Evolutionary conservation across 495 filamentous ascomycete species (phyloP).

Genomic region (Penicillium fimorum): DNA sequence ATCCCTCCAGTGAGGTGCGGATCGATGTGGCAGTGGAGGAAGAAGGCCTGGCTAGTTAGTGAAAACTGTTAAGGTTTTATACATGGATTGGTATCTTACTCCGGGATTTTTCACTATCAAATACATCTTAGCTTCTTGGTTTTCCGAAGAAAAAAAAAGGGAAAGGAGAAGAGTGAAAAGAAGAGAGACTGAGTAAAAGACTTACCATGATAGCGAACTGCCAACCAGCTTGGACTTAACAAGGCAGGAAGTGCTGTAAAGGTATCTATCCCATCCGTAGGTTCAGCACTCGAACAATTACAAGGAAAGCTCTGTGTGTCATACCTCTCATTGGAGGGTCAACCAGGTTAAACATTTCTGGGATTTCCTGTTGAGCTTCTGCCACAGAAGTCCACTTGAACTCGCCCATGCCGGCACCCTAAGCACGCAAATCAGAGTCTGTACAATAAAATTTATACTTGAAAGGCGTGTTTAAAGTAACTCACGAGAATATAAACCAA

Average conservation of each 20-base stretch:
- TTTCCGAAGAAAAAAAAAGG: too few species aligned
- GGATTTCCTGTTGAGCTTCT: constrained; percentile 37
- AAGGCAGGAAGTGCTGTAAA: constrained; percentile 2
- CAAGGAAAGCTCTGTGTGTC: not conserved
- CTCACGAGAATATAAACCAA: constrained; percentile 40
- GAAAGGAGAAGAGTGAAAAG: too few species aligned
- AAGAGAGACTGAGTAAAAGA: too few species aligned
- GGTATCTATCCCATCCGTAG: not conserved
- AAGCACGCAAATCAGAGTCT: not conserved
- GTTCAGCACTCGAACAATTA: not conserved
- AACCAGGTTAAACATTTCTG: constrained; percentile 43
- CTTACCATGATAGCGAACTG: constrained; percentile 8
- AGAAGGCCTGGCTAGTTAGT: constrained; percentile 7
- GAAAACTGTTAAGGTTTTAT: not conserved
- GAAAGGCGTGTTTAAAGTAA: not conserved
- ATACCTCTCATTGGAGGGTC: constrained; percentile 44
- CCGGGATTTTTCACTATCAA: constrained; percentile 3
- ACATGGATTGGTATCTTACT: not conserved
- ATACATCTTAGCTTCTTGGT: not conserved
- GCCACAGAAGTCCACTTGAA: constrained; percentile 45
- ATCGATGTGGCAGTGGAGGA: constrained; percentile 8
- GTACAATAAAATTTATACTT: not conserved
- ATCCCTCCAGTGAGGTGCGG: constrained; percentile 8
- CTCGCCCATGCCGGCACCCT: constrained; percentile 35
- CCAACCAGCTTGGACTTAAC: not conserved